Evolutionary conservation across 2,329 filamentous ascomycete species (phyloP).

Genomic region (Pseudocercospora pini-densiflorae): DNA sequence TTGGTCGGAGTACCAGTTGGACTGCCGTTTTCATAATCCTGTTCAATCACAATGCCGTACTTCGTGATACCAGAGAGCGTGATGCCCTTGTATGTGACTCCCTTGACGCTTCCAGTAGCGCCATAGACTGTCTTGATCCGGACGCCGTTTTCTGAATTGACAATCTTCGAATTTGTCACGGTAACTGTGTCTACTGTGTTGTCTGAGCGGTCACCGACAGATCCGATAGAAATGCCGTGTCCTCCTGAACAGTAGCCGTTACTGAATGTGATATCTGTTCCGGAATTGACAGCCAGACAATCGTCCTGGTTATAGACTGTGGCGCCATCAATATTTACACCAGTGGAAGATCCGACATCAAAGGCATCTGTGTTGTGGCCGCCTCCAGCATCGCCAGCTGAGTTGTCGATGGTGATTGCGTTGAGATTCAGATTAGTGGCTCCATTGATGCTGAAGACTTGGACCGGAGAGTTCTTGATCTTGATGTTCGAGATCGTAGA

Average conservation of each 20-base stretch:
- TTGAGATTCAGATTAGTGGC: conserved; percentile 52
- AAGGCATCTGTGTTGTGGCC: conserved; percentile 41
- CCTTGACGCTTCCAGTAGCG: conserved; percentile 55
- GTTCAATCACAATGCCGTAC: conserved; percentile 62
- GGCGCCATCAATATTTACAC: conserved; percentile 33
- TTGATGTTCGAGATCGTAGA: conserved; percentile 57
- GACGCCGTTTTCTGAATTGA: conserved; percentile 56
- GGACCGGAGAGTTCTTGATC: conserved; percentile 61
- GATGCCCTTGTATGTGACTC: conserved; percentile 59
- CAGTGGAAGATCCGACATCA: conserved; percentile 33
- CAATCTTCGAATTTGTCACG: conserved; percentile 48
- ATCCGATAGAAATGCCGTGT: conserved; percentile 34
- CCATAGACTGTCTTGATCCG: conserved; percentile 59
- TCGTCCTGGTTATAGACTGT: conserved; percentile 39
- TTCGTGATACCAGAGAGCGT: conserved; percentile 54
- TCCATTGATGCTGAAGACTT: conserved; percentile 55
- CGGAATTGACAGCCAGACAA: conserved; percentile 40
- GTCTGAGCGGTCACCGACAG: conserved; percentile 55
- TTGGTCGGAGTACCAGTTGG: conserved; percentile 38
- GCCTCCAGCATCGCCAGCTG: conserved; percentile 43
- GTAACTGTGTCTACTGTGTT: conserved; percentile 56
- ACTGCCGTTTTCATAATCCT: conserved; percentile 59
- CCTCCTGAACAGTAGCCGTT: conserved; percentile 29
- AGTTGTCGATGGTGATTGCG: conserved; percentile 46
- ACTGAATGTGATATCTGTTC: conserved; percentile 38